These are phyloP conservation scores for Pseudisothecium myosuroides DNA, from an alignment of 225 moss, liverwort and hornwort genomes.

Conservation along the genomic window DNA sequence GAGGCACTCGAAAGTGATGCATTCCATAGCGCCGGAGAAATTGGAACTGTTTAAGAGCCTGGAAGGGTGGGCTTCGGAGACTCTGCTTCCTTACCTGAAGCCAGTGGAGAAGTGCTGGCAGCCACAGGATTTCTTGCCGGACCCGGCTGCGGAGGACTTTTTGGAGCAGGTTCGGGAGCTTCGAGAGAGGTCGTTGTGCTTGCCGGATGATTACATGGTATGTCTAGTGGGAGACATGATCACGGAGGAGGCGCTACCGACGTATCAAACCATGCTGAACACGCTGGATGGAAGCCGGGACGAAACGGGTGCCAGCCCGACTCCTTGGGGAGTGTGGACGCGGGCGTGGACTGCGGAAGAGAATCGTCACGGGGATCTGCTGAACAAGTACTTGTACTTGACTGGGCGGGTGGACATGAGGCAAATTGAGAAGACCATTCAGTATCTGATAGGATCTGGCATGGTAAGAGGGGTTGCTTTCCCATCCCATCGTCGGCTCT, in stretches of 20 bases:
- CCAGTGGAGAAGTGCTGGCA: slow-evolving; percentile 76
- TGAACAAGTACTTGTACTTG: slow-evolving; percentile 67
- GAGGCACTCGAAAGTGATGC: slow-evolving; percentile 32
- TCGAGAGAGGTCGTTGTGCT: slow-evolving; percentile 30
- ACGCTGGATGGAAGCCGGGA: slow-evolving; percentile 56
- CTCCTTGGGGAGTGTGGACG: slow-evolving; percentile 74
- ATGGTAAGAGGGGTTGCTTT: slow-evolving; percentile 27
- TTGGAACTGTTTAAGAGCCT: slow-evolving; percentile 53
- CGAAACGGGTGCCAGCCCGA: slow-evolving; percentile 65
- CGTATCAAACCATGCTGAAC: slow-evolving; percentile 72
- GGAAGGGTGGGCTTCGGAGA: slow-evolving; percentile 51
- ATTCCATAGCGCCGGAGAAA: slow-evolving; percentile 52
- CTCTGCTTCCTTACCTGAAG: slow-evolving; percentile 43
- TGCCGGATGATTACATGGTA: slow-evolving; percentile 67
- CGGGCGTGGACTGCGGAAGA: slow-evolving; percentile 78
- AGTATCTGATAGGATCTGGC: slow-evolving; percentile 72
- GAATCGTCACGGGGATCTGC: slow-evolving; percentile 61
- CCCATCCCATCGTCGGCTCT: not conserved
- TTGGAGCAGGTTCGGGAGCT: slow-evolving; percentile 57
- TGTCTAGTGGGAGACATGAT: slow-evolving; percentile 73
- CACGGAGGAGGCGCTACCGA: slow-evolving; percentile 66
- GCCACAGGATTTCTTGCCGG: slow-evolving; percentile 59
- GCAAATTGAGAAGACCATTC: slow-evolving; percentile 60
- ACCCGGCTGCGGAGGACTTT: slow-evolving; percentile 53
- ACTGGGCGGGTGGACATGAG: slow-evolving; percentile 72